Percentiles rank a stretch among this genome's conserved stretches.
phyloP scores from a whole-genome alignment of 2,329 filamentous ascomycete species.

The Curvularia sp. region DNA sequence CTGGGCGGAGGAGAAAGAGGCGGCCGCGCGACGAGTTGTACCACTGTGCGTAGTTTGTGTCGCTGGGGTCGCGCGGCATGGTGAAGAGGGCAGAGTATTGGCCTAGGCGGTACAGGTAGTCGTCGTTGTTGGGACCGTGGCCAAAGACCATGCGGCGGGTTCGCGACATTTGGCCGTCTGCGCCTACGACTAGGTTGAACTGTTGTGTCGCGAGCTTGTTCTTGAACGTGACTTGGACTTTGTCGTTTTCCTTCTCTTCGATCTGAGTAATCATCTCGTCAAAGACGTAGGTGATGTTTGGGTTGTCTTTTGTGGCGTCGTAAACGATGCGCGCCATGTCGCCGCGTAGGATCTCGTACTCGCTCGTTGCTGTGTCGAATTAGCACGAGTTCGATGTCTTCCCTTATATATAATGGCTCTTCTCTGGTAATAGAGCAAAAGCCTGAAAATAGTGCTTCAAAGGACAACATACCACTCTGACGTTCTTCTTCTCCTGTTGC shows the following conservation, averaged over 20 bases:
- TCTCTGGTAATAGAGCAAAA: background rate
- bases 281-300: slow-evolving; percentile 47
- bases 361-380: slow-evolving; percentile 55
- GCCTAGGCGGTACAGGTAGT: slow-evolving; percentile 35
- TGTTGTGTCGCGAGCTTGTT: slow-evolving; percentile 22
- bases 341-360: slow-evolving; percentile 68
- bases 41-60: slow-evolving; percentile 38
- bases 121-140: slow-evolving; percentile 27
- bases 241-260: slow-evolving; percentile 31
- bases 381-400: background rate
- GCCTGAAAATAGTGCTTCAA: slow-evolving; percentile 39
- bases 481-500: slow-evolving; percentile 32
- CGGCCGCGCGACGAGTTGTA: slow-evolving; percentile 36
- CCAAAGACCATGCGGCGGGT: slow-evolving; percentile 40
- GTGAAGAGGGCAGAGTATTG: slow-evolving; percentile 45
- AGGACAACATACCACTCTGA: slow-evolving; percentile 39
- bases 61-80: slow-evolving; percentile 29
- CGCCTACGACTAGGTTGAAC: slow-evolving; percentile 42
- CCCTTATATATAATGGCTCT: background rate
- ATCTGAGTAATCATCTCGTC: slow-evolving; percentile 41
- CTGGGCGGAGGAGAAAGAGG: slow-evolving; percentile 32
- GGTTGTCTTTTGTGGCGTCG: slow-evolving; percentile 46
- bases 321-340: slow-evolving; percentile 62
- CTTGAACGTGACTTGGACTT: slow-evolving; percentile 54
- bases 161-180: slow-evolving; percentile 43